Percentiles rank a stretch among this genome's conserved stretches.
phyloP scores from a whole-genome alignment of 192 early-diverging fungal species.

The Linnemannia elongata region DNA sequence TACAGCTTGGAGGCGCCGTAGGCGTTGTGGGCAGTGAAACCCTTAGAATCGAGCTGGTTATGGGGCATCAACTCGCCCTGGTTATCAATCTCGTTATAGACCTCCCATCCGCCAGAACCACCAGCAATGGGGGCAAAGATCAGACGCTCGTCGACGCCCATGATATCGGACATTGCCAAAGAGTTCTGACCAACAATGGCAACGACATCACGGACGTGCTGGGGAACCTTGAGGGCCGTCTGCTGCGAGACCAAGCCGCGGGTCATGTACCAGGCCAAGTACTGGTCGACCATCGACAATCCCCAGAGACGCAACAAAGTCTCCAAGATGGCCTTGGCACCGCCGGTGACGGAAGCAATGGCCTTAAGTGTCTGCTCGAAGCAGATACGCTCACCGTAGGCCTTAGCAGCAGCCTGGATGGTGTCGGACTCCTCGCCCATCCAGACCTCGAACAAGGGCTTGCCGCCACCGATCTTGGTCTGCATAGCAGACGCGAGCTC shows the following conservation, averaged over 20 bases:
- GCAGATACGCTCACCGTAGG: conserved; percentile 75
- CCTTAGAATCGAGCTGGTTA: conserved; percentile 33
- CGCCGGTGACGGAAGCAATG: conserved; percentile 42
- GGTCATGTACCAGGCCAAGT: conserved; percentile 72
- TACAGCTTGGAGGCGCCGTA: conserved; percentile 53
- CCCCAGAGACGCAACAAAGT: conserved; percentile 66
- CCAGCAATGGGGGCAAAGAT: conserved; percentile 79
- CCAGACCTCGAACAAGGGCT: conserved; percentile 78
- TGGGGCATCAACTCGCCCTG: conserved; percentile 65
- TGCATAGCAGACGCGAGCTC: conserved; percentile 66
- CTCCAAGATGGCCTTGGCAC: conserved; percentile 54
- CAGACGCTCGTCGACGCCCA: conserved; percentile 71
- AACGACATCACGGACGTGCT: conserved; percentile 62
- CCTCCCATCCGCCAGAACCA: conserved; percentile 69
- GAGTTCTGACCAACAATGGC: conserved; percentile 66
- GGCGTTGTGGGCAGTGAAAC: conserved; percentile 52
- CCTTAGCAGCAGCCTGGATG: conserved; percentile 74
- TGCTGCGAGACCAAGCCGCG: conserved; percentile 63
- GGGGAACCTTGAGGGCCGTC: conserved; percentile 59
- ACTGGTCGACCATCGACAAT: conserved; percentile 59
- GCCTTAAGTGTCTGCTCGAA: conserved; percentile 69
- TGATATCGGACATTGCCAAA: conserved; percentile 65
- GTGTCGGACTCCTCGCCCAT: conserved; percentile 81
- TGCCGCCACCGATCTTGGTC: conserved; percentile 63
- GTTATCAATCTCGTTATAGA: conserved; percentile 76